Evolutionary conservation across 2,329 filamentous ascomycete genomes (phyloP).

Genomic region (Periconia sp.): DNA sequence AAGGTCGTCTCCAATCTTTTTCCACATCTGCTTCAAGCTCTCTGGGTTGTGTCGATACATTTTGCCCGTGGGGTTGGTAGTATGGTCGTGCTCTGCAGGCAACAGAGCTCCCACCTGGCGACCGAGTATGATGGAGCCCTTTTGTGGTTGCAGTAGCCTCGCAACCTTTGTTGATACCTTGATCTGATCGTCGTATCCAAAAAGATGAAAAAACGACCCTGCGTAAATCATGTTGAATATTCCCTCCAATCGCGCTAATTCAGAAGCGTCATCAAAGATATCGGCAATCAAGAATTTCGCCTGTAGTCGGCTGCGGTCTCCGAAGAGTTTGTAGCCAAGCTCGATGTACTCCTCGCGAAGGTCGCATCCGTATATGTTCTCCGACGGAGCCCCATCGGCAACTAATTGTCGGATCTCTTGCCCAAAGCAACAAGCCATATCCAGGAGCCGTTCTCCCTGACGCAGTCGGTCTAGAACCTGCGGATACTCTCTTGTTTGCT

Average conservation of each 20-base stretch:
- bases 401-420: slow-evolving; percentile 51
- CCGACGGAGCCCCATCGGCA: slow-evolving; percentile 45
- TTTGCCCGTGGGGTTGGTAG: slow-evolving; percentile 15
- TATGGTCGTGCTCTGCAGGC: slow-evolving; percentile 21
- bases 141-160: slow-evolving; percentile 42
- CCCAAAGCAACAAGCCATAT: slow-evolving; percentile 54
- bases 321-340: slow-evolving; percentile 55
- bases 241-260: slow-evolving; percentile 30
- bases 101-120: slow-evolving; percentile 54
- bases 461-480: slow-evolving; percentile 35
- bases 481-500: slow-evolving; percentile 22
- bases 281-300: slow-evolving; percentile 60
- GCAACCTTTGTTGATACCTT: slow-evolving; percentile 41
- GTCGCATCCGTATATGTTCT: slow-evolving; percentile 49
- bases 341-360: slow-evolving; percentile 55
- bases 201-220: slow-evolving; percentile 52
- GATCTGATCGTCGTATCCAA: slow-evolving; percentile 41
- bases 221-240: slow-evolving; percentile 49
- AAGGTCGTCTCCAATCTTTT: slow-evolving; percentile 41
- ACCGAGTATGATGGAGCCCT: slow-evolving; percentile 59
- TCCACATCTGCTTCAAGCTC: slow-evolving; percentile 47
- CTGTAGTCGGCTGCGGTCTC: slow-evolving; percentile 46
- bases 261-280: slow-evolving; percentile 46
- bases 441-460: slow-evolving; percentile 41
- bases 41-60: slow-evolving; percentile 43